Percentiles rank a stretch among this genome's conserved stretches.
These are phyloP conservation scores for Kurtzmaniella fragi DNA, from an alignment of 805 yeast species.

Conservation along the genomic window DNA sequence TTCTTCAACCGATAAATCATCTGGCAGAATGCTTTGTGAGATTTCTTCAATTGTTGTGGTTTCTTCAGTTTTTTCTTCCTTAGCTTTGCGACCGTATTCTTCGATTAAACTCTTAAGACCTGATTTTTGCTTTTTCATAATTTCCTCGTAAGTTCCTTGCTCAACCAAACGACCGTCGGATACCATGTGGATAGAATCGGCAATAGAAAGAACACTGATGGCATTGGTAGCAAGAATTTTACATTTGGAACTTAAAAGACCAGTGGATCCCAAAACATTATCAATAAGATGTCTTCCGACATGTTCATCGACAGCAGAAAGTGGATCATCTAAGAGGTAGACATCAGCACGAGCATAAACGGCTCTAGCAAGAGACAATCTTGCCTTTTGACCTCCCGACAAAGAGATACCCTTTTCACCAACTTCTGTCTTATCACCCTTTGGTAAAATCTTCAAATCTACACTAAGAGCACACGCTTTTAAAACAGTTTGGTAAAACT, in stretches of 20 bases:
- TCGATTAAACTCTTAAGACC: constrained; percentile 49
- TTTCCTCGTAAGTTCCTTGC: constrained; percentile 56
- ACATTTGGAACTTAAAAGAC: constrained; percentile 70
- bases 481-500: constrained; percentile 73
- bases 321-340: constrained; percentile 84
- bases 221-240: constrained; percentile 83
- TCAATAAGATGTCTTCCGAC: constrained; percentile 84
- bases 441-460: constrained; percentile 76
- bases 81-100: constrained; percentile 54
- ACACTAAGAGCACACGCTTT: constrained; percentile 82
- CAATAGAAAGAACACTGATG: constrained; percentile 73
- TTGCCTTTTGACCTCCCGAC: constrained; percentile 97
- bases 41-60: constrained; percentile 8
- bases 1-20: constrained; percentile 20
- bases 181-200: constrained; percentile 65
- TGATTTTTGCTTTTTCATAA: constrained; percentile 42
- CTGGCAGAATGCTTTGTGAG: constrained; percentile 8
- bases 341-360: constrained; percentile 93
- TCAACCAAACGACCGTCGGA: constrained; percentile 65
- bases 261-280: constrained; percentile 77
- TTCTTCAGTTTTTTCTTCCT: constrained; percentile 9
- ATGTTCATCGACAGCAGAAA: constrained; percentile 97
- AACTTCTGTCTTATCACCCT: constrained; percentile 88
- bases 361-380: constrained; percentile 91
- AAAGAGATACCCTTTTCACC: constrained; percentile 97